These are phyloP conservation scores for Croton setiger DNA, from an alignment of 441 rosid genomes.

Conservation along the genomic window DNA sequence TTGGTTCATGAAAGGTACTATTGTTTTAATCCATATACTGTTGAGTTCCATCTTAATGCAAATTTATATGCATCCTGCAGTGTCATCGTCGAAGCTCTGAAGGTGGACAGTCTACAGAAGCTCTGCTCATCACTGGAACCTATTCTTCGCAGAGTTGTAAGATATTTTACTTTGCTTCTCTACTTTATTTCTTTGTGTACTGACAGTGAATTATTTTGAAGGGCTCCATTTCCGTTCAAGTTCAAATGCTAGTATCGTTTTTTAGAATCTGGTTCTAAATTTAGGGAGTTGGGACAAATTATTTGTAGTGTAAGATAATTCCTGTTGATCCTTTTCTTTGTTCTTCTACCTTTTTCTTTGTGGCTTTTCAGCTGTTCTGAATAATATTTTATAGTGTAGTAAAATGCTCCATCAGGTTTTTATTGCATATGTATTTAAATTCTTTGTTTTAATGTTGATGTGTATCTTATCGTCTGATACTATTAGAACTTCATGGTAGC, in stretches of 20 bases:
- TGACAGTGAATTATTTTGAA: neutral
- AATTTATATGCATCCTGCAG: conserved; percentile 38
- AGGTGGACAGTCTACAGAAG: conserved; percentile 95
- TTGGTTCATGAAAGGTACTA: neutral
- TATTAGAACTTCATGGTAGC: neutral
- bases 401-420: neutral
- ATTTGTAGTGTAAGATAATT: neutral
- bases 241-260: neutral
- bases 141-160: conserved; percentile 97
- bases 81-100: conserved; percentile 96
- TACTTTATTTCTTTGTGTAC: neutral
- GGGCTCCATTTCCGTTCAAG: neutral
- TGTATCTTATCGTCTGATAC: neutral
- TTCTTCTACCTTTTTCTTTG: neutral
- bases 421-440: neutral
- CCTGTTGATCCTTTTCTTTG: neutral
- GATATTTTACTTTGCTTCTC: conserved; percentile 22
- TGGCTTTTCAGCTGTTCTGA: neutral
- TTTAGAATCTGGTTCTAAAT: neutral
- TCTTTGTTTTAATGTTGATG: neutral
- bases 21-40: no score
- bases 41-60: conserved; percentile 15
- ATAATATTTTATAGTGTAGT: neutral
- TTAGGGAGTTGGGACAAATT: neutral
- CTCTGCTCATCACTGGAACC: conserved; percentile 99